Base-by-base conservation (phyloP, 306 rosid genomes). In the Lotus japonicus region DNA sequence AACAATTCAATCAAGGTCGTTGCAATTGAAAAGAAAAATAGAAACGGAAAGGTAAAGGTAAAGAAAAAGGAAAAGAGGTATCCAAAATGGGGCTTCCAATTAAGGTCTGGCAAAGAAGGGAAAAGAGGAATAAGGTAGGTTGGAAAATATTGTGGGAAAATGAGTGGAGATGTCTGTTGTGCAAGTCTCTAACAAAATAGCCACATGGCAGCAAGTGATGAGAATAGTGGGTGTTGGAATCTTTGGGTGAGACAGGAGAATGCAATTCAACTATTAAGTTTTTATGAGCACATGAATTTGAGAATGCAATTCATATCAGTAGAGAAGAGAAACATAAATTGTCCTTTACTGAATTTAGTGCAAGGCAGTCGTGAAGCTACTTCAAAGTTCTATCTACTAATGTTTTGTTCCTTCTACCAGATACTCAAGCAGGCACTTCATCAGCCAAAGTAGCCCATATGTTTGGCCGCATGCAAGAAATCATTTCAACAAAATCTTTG, bases 341-440 rank as follows among this genome's bases (percentile, higher is more conserved):
- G 50, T 59, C 69, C 66, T 73, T 78, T 81, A 86, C 96, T 81
- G 42, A 81, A 78, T 80, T 78, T 69, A 84, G 71, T 2, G 74
- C 75, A 77, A 90, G 79, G 88, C 97, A 94, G 72, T 90, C 95
- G 53, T 90, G 97, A 68, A 94, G 90, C 99, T 97, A 94, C 66
- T 68, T 85, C 62, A 94, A 49, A 66, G 99, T 90, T 70, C 99
- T 86, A 81, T 94, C 97, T 54, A 90, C 96, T 0, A 97, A 88
- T 68, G 84, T 80, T 72, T 11, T 83, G 84, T 88, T 90, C 81
- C 99, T 90, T 84, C 88, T 88, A 28, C 79, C 77, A 15, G 90
- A 68, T 28, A 87, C 99, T 96, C 97, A 90, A 21, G 92, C 81
- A 56, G 99, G 96, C 21, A 90, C 97, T 72, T 94, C 99, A 68